Evolutionary conservation across 371 early-diverging fungal species (phyloP), one percentile per base, ranked within the genome.

Genomic region (Saksenaea vasiformis): DNA sequence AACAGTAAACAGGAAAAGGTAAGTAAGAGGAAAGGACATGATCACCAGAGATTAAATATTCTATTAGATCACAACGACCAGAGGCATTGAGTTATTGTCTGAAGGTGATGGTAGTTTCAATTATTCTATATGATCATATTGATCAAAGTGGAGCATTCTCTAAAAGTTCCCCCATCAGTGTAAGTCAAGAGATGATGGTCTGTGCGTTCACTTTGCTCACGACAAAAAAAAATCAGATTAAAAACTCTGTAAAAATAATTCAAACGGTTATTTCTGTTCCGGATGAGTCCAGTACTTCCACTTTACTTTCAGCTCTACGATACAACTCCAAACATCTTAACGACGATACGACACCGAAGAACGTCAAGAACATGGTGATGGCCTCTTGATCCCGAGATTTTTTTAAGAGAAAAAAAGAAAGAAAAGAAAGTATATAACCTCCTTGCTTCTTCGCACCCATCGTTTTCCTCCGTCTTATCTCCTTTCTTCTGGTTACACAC

Each of bases 81-180:
- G 83, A 83, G 74, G 73, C 72, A 56, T 54, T 35, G 17, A 62
- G 58, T 9, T 87, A 87, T 70, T 91, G 90, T 63, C 75, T 95
- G 60, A 85, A 94, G 54, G 95, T 95, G 41, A 90, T 96, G 89
- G 93, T 94, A 22, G 86, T 91, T 5, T 89, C 92, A 39, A 92
- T 94, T 61, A 87, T 98, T 43, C 73, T 96, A 35, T 96, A 95
- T 70, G 98, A 98, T 78, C 93, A 94, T 77, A 87, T 96, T 53
- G 85, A 91, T 70, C 88, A 90, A 14, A 80, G 81, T 28, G 97
- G 97, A 13, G 91, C 88, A 0, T 93, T 93, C 69, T 74, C 77
- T 41, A 90, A 91, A 66, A 78, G 68, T 54, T 91, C 93, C 19
- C 86, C 90, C 31, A 90, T 95, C 65, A 93, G 94, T 77, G 89